A percentile compares a stretch with the other conserved stretches of the same genome.
Conservation (phyloP, 2,329 filamentous ascomycete species). For the Alternaria solani region DNA sequence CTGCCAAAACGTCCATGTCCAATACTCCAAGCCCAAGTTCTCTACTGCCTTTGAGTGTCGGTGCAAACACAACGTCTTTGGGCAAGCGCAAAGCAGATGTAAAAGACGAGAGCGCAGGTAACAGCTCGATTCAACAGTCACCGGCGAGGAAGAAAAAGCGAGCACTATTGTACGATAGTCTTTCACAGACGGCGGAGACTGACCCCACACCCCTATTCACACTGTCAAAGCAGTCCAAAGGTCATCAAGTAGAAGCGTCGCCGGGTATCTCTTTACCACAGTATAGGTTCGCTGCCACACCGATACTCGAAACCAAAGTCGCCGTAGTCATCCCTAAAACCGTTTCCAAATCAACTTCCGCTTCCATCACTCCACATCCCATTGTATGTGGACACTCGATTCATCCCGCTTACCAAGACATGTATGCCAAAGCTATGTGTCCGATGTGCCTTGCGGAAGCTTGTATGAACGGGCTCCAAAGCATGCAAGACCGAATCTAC, state of each 20-base stretch:
- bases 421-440: neutral
- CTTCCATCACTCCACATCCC: neutral
- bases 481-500: neutral
- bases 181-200: neutral
- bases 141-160: neutral
- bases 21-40: neutral
- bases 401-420: neutral
- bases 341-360: neutral
- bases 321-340: neutral
- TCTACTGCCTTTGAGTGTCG: neutral
- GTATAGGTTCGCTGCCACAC: neutral
- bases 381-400: neutral
- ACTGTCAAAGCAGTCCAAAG: neutral
- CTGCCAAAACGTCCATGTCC: neutral
- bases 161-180: neutral
- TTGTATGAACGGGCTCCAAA: neutral
- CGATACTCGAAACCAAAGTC: neutral
- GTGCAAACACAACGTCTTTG: neutral
- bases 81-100: neutral
- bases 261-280: neutral
- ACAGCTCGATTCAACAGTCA: neutral
- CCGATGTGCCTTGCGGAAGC: neutral
- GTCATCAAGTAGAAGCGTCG: neutral
- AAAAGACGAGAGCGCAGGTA: neutral
- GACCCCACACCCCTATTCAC: neutral